These are phyloP conservation scores for Mycena sanguinolenta DNA, from an alignment of 768 basidiomycete genomes.

Conservation along the genomic window DNA sequence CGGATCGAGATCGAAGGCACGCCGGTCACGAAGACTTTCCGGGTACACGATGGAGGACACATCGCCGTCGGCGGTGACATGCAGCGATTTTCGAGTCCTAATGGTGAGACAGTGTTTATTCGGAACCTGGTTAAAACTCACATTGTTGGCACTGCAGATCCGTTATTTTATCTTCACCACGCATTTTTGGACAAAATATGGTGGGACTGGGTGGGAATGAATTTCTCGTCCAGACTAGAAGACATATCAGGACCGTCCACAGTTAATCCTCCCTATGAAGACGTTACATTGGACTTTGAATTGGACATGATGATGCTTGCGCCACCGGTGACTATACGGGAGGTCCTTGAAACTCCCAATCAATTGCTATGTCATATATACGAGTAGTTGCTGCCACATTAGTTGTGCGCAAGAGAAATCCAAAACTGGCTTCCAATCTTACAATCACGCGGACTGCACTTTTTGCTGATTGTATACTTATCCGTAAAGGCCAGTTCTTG, in stretches of 20 bases:
- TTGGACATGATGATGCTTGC: constrained; percentile 45
- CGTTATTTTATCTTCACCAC: constrained; percentile 57
- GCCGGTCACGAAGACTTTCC: constrained; percentile 43
- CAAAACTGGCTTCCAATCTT: too few relatives aligned
- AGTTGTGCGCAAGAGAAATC: too few relatives aligned
- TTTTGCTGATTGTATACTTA: too few relatives aligned
- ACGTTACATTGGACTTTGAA: constrained; percentile 49
- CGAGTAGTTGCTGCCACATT: too few relatives aligned
- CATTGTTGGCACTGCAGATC: constrained; percentile 42
- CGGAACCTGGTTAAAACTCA: background rate
- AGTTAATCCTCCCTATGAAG: constrained; percentile 43
- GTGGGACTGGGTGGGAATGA: constrained; percentile 53
- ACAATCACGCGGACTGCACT: too few relatives aligned
- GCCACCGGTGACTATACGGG: constrained; percentile 45
- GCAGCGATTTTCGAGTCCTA: constrained; percentile 54
- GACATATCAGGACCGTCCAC: constrained; percentile 52
- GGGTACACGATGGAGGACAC: constrained; percentile 54
- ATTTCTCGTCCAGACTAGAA: constrained; percentile 42
- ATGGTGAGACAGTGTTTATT: constrained; percentile 39
- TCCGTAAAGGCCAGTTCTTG: too few relatives aligned
- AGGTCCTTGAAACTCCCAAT: constrained; percentile 48
- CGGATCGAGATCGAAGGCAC: constrained; percentile 52
- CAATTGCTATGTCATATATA: constrained; percentile 48
- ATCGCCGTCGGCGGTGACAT: constrained; percentile 50
- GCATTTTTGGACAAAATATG: constrained; percentile 57